phyloP scores from a whole-genome alignment of 2,329 filamentous ascomycete species.

The Simplicillium sp. region DNA sequence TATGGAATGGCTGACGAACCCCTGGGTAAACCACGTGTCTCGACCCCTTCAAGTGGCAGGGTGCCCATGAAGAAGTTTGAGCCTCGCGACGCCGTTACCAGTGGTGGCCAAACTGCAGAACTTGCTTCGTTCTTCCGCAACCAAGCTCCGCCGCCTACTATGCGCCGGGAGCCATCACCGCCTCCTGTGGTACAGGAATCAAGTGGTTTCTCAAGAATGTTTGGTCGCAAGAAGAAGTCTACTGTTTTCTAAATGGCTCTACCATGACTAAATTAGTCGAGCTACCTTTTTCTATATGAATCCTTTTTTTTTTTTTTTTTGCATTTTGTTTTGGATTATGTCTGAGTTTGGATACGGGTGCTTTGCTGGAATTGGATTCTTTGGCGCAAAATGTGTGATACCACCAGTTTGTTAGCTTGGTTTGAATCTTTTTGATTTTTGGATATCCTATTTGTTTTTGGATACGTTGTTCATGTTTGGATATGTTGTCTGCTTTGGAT shows the following conservation, averaged over 20 bases:
- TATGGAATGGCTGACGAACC: slow-evolving; percentile 21
- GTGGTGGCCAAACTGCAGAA: slow-evolving; percentile 52
- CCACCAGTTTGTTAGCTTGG: no score
- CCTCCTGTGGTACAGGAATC: slow-evolving; percentile 24
- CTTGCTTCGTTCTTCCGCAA: slow-evolving; percentile 64
- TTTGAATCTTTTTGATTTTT: no score
- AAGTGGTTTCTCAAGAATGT: slow-evolving; percentile 36
- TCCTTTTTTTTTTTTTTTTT: background rate
- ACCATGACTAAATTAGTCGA: background rate
- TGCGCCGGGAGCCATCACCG: slow-evolving; percentile 9
- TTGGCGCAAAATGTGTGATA: background rate
- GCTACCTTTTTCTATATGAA: background rate
- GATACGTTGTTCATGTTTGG: no score
- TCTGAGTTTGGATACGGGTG: background rate
- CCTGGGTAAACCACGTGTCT: slow-evolving; percentile 10
- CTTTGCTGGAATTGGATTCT: background rate
- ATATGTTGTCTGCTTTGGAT: no score
- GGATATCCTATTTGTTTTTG: no score
- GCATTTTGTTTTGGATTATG: background rate
- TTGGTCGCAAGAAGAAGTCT: slow-evolving; percentile 41
- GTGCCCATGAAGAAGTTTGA: slow-evolving; percentile 50
- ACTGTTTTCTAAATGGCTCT: slow-evolving; percentile 11
- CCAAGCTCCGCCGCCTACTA: slow-evolving; percentile 50
- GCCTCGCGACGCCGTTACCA: slow-evolving; percentile 39
- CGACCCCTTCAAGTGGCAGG: slow-evolving; percentile 18